These are phyloP conservation scores for Trichoderma asperelloides DNA, from an alignment of 495 filamentous ascomycete genomes.

Conservation along the genomic window DNA sequence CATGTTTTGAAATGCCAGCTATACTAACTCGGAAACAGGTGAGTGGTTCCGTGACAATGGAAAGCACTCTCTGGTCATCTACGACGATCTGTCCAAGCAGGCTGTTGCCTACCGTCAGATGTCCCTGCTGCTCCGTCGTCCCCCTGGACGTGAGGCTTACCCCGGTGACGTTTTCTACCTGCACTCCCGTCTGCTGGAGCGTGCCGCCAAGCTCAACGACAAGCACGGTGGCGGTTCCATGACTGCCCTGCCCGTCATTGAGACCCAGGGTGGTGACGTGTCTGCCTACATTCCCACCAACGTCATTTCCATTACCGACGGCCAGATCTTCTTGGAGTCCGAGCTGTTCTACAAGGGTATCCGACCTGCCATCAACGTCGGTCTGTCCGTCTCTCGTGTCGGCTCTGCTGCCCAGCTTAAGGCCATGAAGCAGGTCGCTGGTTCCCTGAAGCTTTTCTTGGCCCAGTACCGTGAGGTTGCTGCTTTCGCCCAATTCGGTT, in stretches of 20 bases:
- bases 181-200: conserved; percentile 98
- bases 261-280: conserved; percentile 99
- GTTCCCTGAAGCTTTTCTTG: conserved; percentile 99
- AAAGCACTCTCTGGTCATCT: conserved; percentile 88
- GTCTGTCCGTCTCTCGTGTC: conserved; percentile 99
- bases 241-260: conserved; percentile 96
- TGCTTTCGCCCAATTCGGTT: conserved; percentile 99
- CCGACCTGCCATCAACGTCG: conserved; percentile 99
- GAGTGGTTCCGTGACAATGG: conserved; percentile 90
- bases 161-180: conserved; percentile 99
- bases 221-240: conserved; percentile 93
- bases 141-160: conserved; percentile 99
- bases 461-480: conserved; percentile 99
- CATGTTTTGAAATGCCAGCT: background rate
- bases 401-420: conserved; percentile 99
- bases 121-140: conserved; percentile 97
- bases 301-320: conserved; percentile 99
- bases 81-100: conserved; percentile 97
- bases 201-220: conserved; percentile 98
- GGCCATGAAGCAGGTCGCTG: conserved; percentile 99
- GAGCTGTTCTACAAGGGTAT: conserved; percentile 99
- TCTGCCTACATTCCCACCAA: conserved; percentile 99
- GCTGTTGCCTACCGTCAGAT: conserved; percentile 99
- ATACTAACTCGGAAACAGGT: conserved; percentile 54
- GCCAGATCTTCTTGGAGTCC: conserved; percentile 99